Evolutionary conservation across 129 eudicot genomes (phyloP).

Genomic region (Flaveria robusta): DNA sequence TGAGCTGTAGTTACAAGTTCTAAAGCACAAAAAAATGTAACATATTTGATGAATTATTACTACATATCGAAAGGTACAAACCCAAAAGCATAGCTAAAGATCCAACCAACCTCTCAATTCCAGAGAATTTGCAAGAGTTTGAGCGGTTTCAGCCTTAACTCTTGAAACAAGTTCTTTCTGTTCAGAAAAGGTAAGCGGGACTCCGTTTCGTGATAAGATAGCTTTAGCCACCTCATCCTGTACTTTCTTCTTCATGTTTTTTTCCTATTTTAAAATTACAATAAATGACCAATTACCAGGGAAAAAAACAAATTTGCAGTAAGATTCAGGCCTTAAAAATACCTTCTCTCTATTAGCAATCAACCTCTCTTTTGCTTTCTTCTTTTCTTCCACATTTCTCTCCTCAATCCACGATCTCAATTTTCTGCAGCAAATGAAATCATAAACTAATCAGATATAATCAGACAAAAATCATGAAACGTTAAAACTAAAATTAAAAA

Average conservation of each 20-base stretch:
- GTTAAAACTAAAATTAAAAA: too few species aligned
- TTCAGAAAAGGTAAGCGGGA: conserved; percentile 48
- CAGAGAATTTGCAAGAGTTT: conserved; percentile 41
- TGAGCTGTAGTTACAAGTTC: conserved; percentile 18
- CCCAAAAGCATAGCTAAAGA: conserved; percentile 15
- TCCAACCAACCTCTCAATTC: conserved; percentile 43
- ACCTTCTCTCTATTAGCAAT: conserved; percentile 56
- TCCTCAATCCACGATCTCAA: conserved; percentile 57
- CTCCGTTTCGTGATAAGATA: conserved; percentile 40
- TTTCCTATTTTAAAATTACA: conserved; percentile 38
- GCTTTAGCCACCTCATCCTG: conserved; percentile 49
- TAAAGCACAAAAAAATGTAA: too few species aligned
- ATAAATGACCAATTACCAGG: not conserved
- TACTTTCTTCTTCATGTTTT: conserved; percentile 45
- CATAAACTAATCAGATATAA: not conserved
- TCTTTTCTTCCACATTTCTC: conserved; percentile 42
- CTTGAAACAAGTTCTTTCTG: conserved; percentile 38
- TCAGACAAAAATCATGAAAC: not conserved
- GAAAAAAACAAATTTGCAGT: not conserved
- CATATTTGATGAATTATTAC: too few species aligned
- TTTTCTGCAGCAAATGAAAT: conserved; percentile 36
- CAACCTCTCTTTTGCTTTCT: conserved; percentile 45
- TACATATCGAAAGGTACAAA: too few species aligned
- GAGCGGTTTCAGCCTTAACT: conserved; percentile 50
- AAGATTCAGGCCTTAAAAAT: not conserved